Base-by-base conservation (phyloP, 1,284 basidiomycete genomes). In the Ceratobasidium sp. region DNA sequence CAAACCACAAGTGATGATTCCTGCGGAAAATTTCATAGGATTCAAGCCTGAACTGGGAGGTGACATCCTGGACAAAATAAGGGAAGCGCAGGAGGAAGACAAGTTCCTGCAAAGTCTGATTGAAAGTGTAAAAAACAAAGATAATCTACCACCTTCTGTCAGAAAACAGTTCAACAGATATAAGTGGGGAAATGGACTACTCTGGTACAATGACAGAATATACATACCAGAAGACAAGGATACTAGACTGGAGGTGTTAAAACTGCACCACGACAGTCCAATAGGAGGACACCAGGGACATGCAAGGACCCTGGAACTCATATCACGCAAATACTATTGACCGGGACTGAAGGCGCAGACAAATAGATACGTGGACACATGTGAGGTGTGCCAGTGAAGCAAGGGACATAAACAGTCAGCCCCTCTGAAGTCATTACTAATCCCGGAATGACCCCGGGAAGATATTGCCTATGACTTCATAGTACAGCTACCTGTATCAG, bases 141-240 rank as follows among this genome's bases (percentile, higher is more conserved):
- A 63, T 5, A 3, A 10, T 2, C 60, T 63, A 17, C 60, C 60
- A 17, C 60, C 60, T n/a, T 63, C 60, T n/a, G 37, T 63, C 35
- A 37, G 60, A 63, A 63, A 63, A n/a, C 60, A 63, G 35, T 63
- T 37, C 60, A 63, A 63, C 4, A 42, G 26, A 11, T 63, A 63
- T n/a, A 35, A 63, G 17, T 20, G 11, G 35, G 26, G 17, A 11
- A 35, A 63, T 11, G 35, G 26, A 5, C 60, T 63, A 23, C 60
- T 63, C 5, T 39, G 60, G 60, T 63, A 37, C n/a, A 11, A 63
- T 26, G 60, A 26, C 28, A 37, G 20, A n/a, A 39, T 63, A 37
- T 23, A 33, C 60, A 26, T 63, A 23, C 60, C 60, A 15, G 56
- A 58, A 15, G 56, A 58, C 26, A 58, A 58, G 20, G 26, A 20